A percentile compares a stretch with the other conserved stretches of the same genome.
These are phyloP conservation scores for Aspergillus sp. DNA, from an alignment of 2,329 filamentous ascomycete species.

Conservation along the genomic window DNA sequence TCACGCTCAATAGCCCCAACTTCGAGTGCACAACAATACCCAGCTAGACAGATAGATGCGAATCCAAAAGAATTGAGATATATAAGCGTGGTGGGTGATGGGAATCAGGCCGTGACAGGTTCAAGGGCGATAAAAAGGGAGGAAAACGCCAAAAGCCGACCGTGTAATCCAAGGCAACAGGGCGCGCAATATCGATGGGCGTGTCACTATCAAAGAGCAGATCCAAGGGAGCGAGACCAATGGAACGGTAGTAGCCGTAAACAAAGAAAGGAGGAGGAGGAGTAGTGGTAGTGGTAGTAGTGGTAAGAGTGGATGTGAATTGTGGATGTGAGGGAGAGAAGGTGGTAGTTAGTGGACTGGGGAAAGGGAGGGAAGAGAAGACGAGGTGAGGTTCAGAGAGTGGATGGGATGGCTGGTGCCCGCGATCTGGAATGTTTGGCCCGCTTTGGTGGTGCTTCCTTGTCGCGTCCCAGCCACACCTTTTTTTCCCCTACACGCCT, in stretches of 20 bases:
- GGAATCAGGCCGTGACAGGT: conserved; percentile 3
- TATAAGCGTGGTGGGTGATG: neutral
- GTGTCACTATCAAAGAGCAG: conserved; percentile 6
- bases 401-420: conserved; percentile 4
- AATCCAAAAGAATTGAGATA: conserved; percentile 9
- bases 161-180: conserved; percentile 12
- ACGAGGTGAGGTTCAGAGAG: neutral
- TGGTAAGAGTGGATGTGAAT: neutral
- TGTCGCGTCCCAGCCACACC: neutral
- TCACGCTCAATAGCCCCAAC: neutral
- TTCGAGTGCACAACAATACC: neutral
- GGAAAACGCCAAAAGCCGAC: conserved; percentile 21
- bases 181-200: neutral
- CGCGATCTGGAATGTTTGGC: conserved; percentile 6
- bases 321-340: neutral
- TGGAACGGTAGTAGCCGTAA: neutral
- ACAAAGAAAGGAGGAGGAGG: neutral
- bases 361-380: conserved; percentile 4
- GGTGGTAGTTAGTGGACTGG: conserved; percentile 1
- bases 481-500: neutral
- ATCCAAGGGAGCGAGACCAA: conserved; percentile 12
- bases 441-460: no score
- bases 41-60: neutral
- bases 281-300: neutral
- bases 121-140: conserved; percentile 18